A percentile compares a stretch with the other conserved stretches of the same genome.
phyloP scores from a whole-genome alignment of 306 rosid species.

The Dryas alaskensis region DNA sequence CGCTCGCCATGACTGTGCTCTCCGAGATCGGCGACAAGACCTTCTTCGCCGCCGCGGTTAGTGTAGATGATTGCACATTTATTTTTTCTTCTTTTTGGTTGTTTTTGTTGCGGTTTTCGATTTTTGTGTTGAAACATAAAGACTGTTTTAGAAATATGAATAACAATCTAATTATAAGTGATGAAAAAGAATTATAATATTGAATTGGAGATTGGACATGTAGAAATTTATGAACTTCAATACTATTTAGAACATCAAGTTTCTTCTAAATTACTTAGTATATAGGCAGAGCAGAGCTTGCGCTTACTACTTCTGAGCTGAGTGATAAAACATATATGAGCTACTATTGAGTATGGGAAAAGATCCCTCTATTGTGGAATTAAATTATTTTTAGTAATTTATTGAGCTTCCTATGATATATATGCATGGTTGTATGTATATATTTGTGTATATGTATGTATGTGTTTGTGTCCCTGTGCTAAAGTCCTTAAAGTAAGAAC shows the following conservation, averaged over 20 bases:
- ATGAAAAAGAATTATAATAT: not conserved
- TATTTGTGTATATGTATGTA: not conserved
- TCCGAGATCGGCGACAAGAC: constrained; percentile 99
- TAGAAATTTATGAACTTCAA: not conserved
- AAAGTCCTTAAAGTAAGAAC: not conserved
- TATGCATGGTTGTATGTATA: not conserved
- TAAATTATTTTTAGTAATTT: not conserved
- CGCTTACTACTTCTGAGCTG: not conserved
- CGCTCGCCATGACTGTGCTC: constrained; percentile 89
- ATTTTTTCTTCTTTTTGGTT: not conserved
- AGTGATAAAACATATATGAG: not conserved
- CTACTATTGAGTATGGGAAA: not conserved
- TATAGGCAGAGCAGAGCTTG: not conserved
- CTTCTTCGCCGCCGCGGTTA: constrained; percentile 96
- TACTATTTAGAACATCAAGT: not conserved
- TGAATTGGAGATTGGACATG: not conserved
- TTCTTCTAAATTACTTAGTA: not conserved
- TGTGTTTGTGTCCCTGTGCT: not conserved
- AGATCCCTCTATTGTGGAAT: not conserved
- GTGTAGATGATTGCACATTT: constrained; percentile 11
- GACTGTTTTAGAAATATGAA: not conserved
- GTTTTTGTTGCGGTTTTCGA: not conserved
- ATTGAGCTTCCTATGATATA: not conserved
- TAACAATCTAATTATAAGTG: not conserved
- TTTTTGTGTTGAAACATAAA: no score